Conservation (phyloP, 345 rosid species). For the Citrus sp. region DNA sequence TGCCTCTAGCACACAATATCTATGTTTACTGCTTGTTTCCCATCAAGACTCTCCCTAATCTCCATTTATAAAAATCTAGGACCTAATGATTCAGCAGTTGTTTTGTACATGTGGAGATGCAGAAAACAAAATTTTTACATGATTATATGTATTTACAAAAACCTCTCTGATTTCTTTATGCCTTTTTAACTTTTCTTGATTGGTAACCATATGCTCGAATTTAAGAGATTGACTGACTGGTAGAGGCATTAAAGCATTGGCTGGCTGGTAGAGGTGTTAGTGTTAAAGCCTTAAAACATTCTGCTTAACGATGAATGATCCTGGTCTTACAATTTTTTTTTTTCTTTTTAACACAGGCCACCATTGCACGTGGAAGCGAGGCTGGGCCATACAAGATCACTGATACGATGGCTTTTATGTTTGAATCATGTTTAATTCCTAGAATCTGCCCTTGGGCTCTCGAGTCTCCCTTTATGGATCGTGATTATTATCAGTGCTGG, state of each 20-base stretch:
- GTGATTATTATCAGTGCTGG: constrained; percentile 91
- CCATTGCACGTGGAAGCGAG: constrained; percentile 55
- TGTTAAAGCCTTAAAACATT: background rate
- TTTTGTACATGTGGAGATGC: background rate
- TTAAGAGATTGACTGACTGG: background rate
- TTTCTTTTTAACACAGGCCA: constrained; percentile 41
- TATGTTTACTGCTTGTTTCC: background rate
- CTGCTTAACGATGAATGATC: background rate
- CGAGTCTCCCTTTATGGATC: constrained; percentile 66
- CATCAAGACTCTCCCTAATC: background rate
- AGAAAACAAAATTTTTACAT: background rate
- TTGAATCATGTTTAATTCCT: constrained; percentile 85
- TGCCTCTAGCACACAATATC: background rate
- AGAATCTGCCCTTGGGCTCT: constrained; percentile 86
- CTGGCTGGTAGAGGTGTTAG: background rate
- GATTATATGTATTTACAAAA: background rate
- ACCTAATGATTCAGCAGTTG: background rate
- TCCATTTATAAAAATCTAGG: background rate
- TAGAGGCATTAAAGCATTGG: background rate
- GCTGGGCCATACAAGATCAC: constrained; percentile 62
- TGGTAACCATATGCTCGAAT: background rate
- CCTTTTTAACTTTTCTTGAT: background rate
- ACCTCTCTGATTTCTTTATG: background rate
- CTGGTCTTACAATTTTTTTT: background rate
- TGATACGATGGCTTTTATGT: constrained; percentile 94